phyloP scores from a whole-genome alignment of 2,329 filamentous ascomycete genomes.

The Calycina marina region DNA sequence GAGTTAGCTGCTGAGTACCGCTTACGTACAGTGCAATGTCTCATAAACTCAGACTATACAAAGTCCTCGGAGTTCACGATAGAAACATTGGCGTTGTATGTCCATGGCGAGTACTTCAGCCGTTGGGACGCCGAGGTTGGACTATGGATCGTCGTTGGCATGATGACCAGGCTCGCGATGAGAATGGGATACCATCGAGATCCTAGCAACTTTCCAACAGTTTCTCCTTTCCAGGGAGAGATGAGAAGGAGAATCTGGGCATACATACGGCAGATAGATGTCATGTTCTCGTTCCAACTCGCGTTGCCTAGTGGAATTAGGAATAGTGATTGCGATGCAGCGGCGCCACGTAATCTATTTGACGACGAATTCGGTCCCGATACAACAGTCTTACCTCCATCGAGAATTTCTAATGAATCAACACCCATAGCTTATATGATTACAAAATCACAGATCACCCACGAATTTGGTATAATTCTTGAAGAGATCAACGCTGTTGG shows the following conservation, averaged over 20 bases:
- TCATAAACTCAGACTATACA: slow-evolving; percentile 64
- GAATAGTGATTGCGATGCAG: slow-evolving; percentile 59
- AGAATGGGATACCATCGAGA: slow-evolving; percentile 55
- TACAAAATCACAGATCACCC: slow-evolving; percentile 46
- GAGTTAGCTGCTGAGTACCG: slow-evolving; percentile 52
- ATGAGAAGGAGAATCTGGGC: slow-evolving; percentile 58
- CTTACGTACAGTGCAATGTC: slow-evolving; percentile 60
- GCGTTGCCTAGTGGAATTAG: slow-evolving; percentile 51
- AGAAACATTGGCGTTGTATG: slow-evolving; percentile 64
- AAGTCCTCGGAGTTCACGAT: slow-evolving; percentile 60
- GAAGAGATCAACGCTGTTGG: slow-evolving; percentile 43
- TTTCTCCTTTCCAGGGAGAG: slow-evolving; percentile 65
- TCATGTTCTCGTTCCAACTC: slow-evolving; percentile 63
- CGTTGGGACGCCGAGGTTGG: slow-evolving; percentile 55
- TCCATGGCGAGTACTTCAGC: slow-evolving; percentile 61
- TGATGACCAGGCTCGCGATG: slow-evolving; percentile 40
- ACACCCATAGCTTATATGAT: slow-evolving; percentile 73
- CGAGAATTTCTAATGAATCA: slow-evolving; percentile 52
- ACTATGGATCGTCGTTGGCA: slow-evolving; percentile 34
- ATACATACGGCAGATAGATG: slow-evolving; percentile 56
- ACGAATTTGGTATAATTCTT: slow-evolving; percentile 57
- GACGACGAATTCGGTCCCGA: slow-evolving; percentile 66
- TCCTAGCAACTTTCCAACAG: slow-evolving; percentile 55
- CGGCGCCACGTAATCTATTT: slow-evolving; percentile 63
- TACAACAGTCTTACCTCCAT: slow-evolving; percentile 51